Evolutionary conservation across 1,139 yeast species (phyloP), one percentile per base, ranked within the genome.

Genomic region (Lodderomyces oxycetoniae): DNA sequence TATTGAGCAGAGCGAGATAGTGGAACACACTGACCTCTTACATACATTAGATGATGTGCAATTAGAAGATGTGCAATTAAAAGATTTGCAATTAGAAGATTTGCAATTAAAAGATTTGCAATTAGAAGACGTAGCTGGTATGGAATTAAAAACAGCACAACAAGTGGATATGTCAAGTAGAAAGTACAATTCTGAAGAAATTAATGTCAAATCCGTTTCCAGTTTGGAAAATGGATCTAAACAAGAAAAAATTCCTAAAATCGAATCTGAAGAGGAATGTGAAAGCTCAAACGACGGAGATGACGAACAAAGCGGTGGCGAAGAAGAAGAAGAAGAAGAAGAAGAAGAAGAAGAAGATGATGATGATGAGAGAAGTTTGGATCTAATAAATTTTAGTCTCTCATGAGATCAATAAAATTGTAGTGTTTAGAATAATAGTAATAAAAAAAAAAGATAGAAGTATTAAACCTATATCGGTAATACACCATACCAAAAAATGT

Each of bases 271-370:
- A 8, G 28, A 24, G 33, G 17, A 19, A 5, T 20, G 8, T 8
- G 23, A 20, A 20, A 37, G 43, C 27, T 37, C 43, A 12, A 40
- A 40, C 31, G 43, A 40, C 25, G 43, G 43, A 13, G 43, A 40
- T 28, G 41, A 40, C 29, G 43, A 40, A 31, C 39, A 36, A 25
- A 40, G 43, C 12, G 22, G 29, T 16, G 17, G 22, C 22, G 33
- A 19, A 21, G 27, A 23, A 24, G 32, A 16, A 29, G 19, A 9
- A 21, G 28, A 33, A 15, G 32, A 12, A 9, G 30, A 8, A 11
- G 23, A n/a, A 2, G 32, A n/a, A 9, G 23, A 20, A 8, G 23
- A 20, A 20, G 23, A n/a, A 9, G 23, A 20, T 20, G 23, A 20
- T 20, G 23, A 20, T 20, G n/a, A 20, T 20, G n/a, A 20, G 23